Percentiles rank a stretch among this genome's conserved stretches.
These are phyloP conservation scores for Rosellinia necatrix DNA, from an alignment of 2,329 filamentous ascomycete species.

Conservation along the genomic window DNA sequence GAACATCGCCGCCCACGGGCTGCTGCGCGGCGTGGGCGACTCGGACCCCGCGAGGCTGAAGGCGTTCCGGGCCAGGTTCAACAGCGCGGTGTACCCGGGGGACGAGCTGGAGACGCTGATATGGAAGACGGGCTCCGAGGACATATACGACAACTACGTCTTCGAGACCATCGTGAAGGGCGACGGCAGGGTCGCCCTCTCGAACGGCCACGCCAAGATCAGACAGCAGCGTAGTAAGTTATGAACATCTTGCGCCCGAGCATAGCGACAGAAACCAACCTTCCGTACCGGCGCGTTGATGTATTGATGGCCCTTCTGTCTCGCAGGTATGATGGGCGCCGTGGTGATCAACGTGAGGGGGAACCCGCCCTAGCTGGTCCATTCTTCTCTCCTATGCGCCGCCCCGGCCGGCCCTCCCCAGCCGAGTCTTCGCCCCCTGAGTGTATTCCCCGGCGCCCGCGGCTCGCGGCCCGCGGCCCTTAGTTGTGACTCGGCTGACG, in stretches of 20 bases:
- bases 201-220: constrained; percentile 43
- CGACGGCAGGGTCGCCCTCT: constrained; percentile 42
- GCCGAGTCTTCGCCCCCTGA: too few species aligned
- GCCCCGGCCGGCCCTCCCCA: too few species aligned
- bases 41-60: constrained; percentile 48
- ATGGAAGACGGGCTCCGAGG: constrained; percentile 44
- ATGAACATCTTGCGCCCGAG: not conserved
- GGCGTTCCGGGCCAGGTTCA: constrained; percentile 51
- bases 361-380: too few species aligned
- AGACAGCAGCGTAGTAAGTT: constrained; percentile 38
- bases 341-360: too few species aligned
- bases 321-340: too few species aligned
- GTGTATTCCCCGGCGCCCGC: too few species aligned
- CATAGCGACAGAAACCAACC: not conserved
- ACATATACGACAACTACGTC: constrained; percentile 42
- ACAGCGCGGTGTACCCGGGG: constrained; percentile 51
- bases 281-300: not conserved
- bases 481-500: too few species aligned
- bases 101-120: constrained; percentile 50
- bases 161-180: constrained; percentile 47
- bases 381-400: too few species aligned
- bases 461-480: too few species aligned
- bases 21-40: constrained; percentile 47
- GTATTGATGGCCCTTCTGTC: not conserved
- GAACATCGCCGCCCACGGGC: constrained; percentile 51